Evolutionary conservation across 192 early-diverging fungal species (phyloP), one percentile per base, ranked within the genome.

Genomic region (Obelidium mucronatum): DNA sequence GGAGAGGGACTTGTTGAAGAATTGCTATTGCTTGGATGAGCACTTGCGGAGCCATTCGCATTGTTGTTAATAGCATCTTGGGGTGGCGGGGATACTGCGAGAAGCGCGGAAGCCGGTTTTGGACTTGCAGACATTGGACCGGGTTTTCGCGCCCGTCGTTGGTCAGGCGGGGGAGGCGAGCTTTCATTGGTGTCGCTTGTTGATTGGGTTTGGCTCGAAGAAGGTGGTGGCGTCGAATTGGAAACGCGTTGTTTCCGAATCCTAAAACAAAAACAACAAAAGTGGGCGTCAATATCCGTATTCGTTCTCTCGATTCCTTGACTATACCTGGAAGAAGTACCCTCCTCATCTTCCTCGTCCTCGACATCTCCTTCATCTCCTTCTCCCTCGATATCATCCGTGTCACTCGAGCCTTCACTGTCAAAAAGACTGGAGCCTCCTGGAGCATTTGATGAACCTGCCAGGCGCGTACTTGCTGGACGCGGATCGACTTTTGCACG

Each of bases 311-410:
- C n/a, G n/a, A n/a, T n/a, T n/a, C n/a, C n/a, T n/a, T n/a, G n/a
- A n/a, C n/a, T n/a, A n/a, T n/a, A n/a, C n/a, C n/a, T n/a, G n/a
- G n/a, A n/a, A n/a, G n/a, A n/a, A n/a, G n/a, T n/a, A 8, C 48
- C 48, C 22, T 58, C 55, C 55, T 5, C 8, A 24, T 31, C 55
- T 58, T 58, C 55, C 8, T 58, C 24, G 5, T 58, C 54, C 26
- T 55, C 54, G 0, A 30, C 53, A 26, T 74, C 72, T 28, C 56
- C 69, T 8, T 74, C 72, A 26, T 60, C 59, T 17, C n/a, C 58
- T 13, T 74, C 72, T 2, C 40, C 28, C 6, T 56, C 52, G 55
- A 13, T 42, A 37, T 74, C 72, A 62, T 35, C 19, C 22, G 62
- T 24, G 1, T 15, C 40, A 67, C 19, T 24, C 22, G 30, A 26